Conservation (phyloP, 371 early-diverging fungal species). For the Lichtheimia corymbifera region DNA sequence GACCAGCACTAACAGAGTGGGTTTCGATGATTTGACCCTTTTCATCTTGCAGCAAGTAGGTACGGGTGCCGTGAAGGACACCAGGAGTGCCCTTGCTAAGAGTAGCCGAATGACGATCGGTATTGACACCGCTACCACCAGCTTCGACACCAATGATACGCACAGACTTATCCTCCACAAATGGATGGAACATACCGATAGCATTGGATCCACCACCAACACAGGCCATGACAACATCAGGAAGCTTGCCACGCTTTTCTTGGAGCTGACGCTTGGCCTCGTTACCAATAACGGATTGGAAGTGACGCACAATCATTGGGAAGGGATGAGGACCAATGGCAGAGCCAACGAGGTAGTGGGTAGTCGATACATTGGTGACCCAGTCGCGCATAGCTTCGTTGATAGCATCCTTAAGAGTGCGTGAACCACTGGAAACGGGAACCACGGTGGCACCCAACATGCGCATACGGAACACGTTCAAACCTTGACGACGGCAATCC, state of each 20-base stretch:
- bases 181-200: conserved; percentile 97
- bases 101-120: conserved; percentile 89
- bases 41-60: conserved; percentile 90
- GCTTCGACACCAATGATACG: conserved; percentile 93
- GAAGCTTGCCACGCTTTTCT: conserved; percentile 79
- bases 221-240: conserved; percentile 93
- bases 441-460: conserved; percentile 93
- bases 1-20: conserved; percentile 92
- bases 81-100: conserved; percentile 86
- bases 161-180: conserved; percentile 80
- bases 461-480: conserved; percentile 96
- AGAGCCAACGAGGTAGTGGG: conserved; percentile 96
- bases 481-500: conserved; percentile 91
- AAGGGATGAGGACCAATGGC: conserved; percentile 96
- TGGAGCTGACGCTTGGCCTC: conserved; percentile 87
- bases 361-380: conserved; percentile 92
- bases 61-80: conserved; percentile 95
- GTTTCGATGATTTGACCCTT: conserved; percentile 96
- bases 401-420: conserved; percentile 96
- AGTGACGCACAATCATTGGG: conserved; percentile 94
- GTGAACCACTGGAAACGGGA: conserved; percentile 78
- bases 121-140: conserved; percentile 87
- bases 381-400: conserved; percentile 99
- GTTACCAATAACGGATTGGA: conserved; percentile 91
- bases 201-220: conserved; percentile 95